phyloP scores from a whole-genome alignment of 352 stramenopile genomes.

The Phytophthora pisi region DNA sequence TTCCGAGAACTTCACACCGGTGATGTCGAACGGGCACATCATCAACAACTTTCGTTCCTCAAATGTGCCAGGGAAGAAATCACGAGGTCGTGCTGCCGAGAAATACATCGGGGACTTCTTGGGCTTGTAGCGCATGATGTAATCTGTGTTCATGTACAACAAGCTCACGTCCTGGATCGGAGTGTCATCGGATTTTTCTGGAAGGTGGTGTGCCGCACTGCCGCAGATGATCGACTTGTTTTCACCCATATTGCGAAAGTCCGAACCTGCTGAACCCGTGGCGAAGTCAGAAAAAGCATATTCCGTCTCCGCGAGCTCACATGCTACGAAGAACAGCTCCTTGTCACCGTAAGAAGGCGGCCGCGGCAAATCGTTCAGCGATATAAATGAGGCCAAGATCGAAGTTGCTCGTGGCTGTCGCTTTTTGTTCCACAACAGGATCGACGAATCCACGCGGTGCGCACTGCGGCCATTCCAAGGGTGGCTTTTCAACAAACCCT shows the following conservation, averaged over 20 bases:
- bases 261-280: constrained; percentile 42
- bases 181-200: constrained; percentile 27
- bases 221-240: constrained; percentile 51
- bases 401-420: constrained; percentile 46
- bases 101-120: constrained; percentile 44
- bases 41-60: constrained; percentile 37
- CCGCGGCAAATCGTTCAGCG: constrained; percentile 22
- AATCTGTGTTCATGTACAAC: constrained; percentile 64
- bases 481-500: constrained; percentile 34
- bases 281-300: constrained; percentile 48
- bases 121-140: constrained; percentile 45
- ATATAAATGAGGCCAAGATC: constrained; percentile 49
- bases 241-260: constrained; percentile 32
- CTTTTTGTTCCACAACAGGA: constrained; percentile 54
- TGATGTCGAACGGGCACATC: constrained; percentile 51
- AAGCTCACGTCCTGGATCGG: constrained; percentile 31
- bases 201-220: constrained; percentile 53
- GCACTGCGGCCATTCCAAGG: constrained; percentile 41
- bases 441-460: constrained; percentile 50
- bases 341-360: constrained; percentile 59
- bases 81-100: constrained; percentile 34
- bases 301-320: constrained; percentile 48
- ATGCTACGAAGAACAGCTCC: constrained; percentile 49
- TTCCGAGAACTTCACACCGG: constrained; percentile 33
- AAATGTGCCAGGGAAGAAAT: constrained; percentile 51